Evolutionary conservation across 2,329 filamentous ascomycete genomes (phyloP).

Genomic region (Rasamsonia emersonii): DNA sequence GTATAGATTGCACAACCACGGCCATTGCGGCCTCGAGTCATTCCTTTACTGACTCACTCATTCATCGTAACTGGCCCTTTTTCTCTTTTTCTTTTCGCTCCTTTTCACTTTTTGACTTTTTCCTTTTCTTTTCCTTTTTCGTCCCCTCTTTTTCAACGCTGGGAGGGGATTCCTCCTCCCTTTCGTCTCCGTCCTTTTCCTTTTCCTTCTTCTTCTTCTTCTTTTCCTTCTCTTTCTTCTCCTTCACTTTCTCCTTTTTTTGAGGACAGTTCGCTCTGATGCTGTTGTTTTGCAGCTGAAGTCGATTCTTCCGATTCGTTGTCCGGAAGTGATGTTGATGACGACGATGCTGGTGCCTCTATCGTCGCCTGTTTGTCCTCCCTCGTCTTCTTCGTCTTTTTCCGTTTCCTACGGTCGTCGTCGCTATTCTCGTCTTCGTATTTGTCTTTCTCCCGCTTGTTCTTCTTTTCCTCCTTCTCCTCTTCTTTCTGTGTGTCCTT

Average conservation of each 20-base stretch:
- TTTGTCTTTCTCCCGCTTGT: constrained; percentile 7
- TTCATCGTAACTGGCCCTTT: constrained; percentile 1
- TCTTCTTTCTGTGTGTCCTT: constrained; percentile 5
- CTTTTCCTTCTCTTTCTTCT: constrained; percentile 15
- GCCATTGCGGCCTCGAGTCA: too few species aligned
- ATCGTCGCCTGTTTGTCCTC: neutral
- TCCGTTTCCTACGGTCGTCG: constrained; percentile 5
- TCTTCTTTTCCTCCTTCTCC: constrained; percentile 10
- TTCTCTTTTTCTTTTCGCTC: constrained; percentile 25
- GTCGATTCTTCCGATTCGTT: constrained; percentile 20
- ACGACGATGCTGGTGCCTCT: neutral
- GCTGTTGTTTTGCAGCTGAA: constrained; percentile 11
- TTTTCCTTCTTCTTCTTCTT: constrained; percentile 22
- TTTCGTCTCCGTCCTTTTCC: constrained; percentile 28
- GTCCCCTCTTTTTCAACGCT: too few species aligned
- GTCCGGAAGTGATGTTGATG: constrained; percentile 11
- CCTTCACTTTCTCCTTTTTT: constrained; percentile 14
- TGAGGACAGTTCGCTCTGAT: constrained; percentile 11
- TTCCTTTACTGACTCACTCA: neutral
- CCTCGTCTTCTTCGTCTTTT: constrained; percentile 12
- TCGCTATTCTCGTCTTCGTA: constrained; percentile 3
- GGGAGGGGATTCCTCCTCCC: constrained; percentile 34
- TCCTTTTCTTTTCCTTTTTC: constrained; percentile 31
- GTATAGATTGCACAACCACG: too few species aligned
- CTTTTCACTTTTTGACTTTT: constrained; percentile 32